phyloP scores from a whole-genome alignment of 495 filamentous ascomycete genomes.

The Aspergillus nidulans region DNA sequence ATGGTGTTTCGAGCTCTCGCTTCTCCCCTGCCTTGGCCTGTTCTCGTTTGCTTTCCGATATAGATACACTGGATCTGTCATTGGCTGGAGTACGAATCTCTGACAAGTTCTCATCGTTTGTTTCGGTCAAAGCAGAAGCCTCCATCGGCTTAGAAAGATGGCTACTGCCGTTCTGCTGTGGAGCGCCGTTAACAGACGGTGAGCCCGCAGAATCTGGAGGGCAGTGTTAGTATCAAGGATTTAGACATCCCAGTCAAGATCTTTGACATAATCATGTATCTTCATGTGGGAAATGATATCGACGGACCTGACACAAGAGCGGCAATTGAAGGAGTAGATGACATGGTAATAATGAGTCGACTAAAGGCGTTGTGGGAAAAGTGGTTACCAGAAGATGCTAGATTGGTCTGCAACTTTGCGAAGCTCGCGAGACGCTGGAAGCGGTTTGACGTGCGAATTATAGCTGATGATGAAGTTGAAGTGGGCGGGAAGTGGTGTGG shows the following conservation, averaged over 20 bases:
- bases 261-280: neutral
- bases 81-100: slow-evolving; percentile 4
- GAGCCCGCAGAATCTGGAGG: slow-evolving; percentile 2
- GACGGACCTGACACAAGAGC: slow-evolving; percentile 23
- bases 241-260: neutral
- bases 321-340: slow-evolving; percentile 19
- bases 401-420: neutral
- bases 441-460: slow-evolving; percentile 7
- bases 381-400: neutral
- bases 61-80: neutral
- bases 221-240: neutral
- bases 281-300: neutral
- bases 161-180: slow-evolving; percentile 7
- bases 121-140: neutral
- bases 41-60: slow-evolving; percentile 11
- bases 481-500: slow-evolving; percentile 19
- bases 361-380: neutral
- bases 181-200: neutral
- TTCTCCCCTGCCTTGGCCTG: slow-evolving; percentile 25
- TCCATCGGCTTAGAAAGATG: neutral
- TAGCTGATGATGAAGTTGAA: slow-evolving; percentile 20
- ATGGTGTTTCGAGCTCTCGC: slow-evolving; percentile 26
- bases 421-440: neutral
- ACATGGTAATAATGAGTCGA: slow-evolving; percentile 21
- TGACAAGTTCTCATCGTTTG: slow-evolving; percentile 10